Evolutionary conservation across 2,329 filamentous ascomycete species (phyloP).

Genomic region (Claviceps sp.): DNA sequence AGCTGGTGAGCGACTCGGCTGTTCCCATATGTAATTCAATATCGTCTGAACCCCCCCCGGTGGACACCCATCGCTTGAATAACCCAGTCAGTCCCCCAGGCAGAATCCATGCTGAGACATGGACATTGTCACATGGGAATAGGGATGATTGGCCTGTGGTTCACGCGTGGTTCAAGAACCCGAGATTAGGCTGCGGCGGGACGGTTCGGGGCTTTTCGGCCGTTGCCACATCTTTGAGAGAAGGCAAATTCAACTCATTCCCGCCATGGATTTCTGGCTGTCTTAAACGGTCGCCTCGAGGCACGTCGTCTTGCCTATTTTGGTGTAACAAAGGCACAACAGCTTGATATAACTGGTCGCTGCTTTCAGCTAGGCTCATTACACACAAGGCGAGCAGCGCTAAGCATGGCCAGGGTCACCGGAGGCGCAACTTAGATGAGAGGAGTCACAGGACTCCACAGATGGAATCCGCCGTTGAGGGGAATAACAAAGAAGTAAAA

Average conservation of each 20-base stretch:
- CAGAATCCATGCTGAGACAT: neutral
- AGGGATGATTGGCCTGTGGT: neutral
- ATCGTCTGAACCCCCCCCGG: neutral
- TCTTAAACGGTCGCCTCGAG: neutral
- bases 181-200: neutral
- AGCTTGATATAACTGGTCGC: neutral
- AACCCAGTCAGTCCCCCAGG: neutral
- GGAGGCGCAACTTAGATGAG: neutral
- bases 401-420: neutral
- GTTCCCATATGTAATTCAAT: neutral
- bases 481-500: too few relatives aligned
- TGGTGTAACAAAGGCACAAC: neutral
- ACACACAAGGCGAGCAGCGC: neutral
- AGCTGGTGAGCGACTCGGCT: neutral
- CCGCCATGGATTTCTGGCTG: neutral
- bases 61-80: neutral
- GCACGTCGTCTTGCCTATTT: neutral
- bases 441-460: neutral
- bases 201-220: neutral
- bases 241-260: neutral
- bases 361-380: neutral
- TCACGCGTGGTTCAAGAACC: neutral
- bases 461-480: neutral
- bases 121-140: neutral
- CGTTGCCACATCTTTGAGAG: neutral